phyloP scores from a whole-genome alignment of 495 filamentous ascomycete genomes.

The Immersiella caudata region DNA sequence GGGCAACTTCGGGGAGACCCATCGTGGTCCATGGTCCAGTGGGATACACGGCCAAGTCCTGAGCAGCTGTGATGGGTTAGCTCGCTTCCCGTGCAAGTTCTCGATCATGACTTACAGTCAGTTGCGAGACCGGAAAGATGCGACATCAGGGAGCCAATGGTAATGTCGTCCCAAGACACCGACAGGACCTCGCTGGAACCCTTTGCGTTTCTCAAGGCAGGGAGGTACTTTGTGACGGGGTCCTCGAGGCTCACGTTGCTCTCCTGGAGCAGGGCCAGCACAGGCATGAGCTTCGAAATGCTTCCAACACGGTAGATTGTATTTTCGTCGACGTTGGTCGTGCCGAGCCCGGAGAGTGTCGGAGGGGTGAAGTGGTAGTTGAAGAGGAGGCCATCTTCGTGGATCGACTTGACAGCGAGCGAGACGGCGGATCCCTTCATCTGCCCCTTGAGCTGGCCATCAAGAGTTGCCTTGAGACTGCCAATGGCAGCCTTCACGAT shows the following conservation, averaged over 20 bases:
- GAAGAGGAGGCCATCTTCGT: conserved; percentile 36
- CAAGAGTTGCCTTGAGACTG: not conserved
- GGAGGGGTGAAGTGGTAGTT: conserved; percentile 41
- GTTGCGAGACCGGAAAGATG: conserved; percentile 42
- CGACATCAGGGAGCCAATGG: conserved; percentile 41
- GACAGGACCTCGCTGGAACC: conserved; percentile 33
- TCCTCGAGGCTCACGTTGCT: conserved; percentile 46
- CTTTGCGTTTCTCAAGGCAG: conserved; percentile 38
- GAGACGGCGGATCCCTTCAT: conserved; percentile 38
- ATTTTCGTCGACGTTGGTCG: conserved; percentile 42
- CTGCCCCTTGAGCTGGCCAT: conserved; percentile 7
- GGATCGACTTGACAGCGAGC: conserved; percentile 41
- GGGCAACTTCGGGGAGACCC: conserved; percentile 7
- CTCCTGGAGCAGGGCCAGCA: conserved; percentile 46
- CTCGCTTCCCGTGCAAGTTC: not conserved
- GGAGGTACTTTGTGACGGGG: conserved; percentile 50
- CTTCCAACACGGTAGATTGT: conserved; percentile 57
- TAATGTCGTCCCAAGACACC: conserved; percentile 44
- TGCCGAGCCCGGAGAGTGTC: conserved; percentile 31
- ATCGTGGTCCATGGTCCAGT: not conserved
- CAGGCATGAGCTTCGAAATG: conserved; percentile 56
- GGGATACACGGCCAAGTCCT: conserved; percentile 28
- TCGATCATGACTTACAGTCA: conserved; percentile 33
- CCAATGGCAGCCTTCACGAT: not conserved
- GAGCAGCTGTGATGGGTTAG: conserved; percentile 28